Conservation (phyloP, 2,329 filamentous ascomycete genomes). For the Byssoonygena ceratinophila region DNA sequence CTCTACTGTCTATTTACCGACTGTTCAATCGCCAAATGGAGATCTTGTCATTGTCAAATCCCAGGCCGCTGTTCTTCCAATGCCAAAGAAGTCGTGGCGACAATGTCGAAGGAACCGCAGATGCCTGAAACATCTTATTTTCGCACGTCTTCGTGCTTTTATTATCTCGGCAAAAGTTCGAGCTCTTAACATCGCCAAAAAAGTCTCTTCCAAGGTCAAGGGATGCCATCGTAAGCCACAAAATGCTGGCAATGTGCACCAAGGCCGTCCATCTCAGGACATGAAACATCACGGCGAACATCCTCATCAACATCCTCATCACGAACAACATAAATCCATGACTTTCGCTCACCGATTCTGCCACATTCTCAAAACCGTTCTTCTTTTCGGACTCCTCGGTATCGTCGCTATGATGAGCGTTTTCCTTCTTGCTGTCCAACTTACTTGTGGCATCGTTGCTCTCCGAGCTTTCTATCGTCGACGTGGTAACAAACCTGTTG, state of each 20-base stretch:
- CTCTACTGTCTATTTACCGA: slow-evolving; percentile 34
- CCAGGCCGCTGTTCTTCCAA: slow-evolving; percentile 30
- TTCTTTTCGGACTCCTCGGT: slow-evolving; percentile 39
- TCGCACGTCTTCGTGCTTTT: slow-evolving; percentile 32
- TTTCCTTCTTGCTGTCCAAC: slow-evolving; percentile 39
- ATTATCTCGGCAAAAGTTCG: slow-evolving; percentile 31
- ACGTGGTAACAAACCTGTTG: slow-evolving; percentile 21
- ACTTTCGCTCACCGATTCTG: slow-evolving; percentile 33
- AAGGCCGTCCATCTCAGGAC: slow-evolving; percentile 7
- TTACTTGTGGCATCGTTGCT: slow-evolving; percentile 38
- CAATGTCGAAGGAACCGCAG: slow-evolving; percentile 34
- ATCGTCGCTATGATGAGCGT: slow-evolving; percentile 38
- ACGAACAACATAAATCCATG: slow-evolving; percentile 22
- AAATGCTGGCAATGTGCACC: not conserved
- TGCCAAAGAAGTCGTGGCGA: slow-evolving; percentile 32
- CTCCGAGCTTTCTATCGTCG: slow-evolving; percentile 36
- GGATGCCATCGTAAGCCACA: slow-evolving; percentile 26
- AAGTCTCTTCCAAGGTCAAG: slow-evolving; percentile 25
- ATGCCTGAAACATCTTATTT: slow-evolving; percentile 31
- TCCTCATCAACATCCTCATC: slow-evolving; percentile 1
- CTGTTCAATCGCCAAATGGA: slow-evolving; percentile 29
- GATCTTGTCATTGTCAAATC: slow-evolving; percentile 31
- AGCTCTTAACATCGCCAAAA: slow-evolving; percentile 25
- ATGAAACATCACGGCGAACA: not conserved
- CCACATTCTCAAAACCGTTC: slow-evolving; percentile 34